Percentiles rank a stretch among this genome's conserved stretches.
Evolutionary conservation across 1,284 basidiomycete species (phyloP).

Genomic region (Veloboletus limbatus): DNA sequence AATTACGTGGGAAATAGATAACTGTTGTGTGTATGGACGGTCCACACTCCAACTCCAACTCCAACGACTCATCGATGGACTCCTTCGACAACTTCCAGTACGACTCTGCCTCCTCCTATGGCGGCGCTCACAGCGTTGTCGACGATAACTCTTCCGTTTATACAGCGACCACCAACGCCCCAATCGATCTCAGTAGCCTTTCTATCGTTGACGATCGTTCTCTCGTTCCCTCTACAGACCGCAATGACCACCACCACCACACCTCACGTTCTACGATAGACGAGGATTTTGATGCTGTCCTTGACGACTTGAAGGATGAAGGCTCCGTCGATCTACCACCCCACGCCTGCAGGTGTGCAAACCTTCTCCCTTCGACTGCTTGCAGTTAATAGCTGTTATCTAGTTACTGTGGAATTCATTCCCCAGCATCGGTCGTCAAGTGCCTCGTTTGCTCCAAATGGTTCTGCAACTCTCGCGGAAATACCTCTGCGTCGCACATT

Average conservation of each 20-base stretch:
- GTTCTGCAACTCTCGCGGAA: conserved; percentile 99
- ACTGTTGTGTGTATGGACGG: conserved; percentile 16
- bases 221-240: conserved; percentile 39
- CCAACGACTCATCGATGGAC: conserved; percentile 58
- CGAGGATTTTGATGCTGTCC: conserved; percentile 81
- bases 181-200: conserved; percentile 64
- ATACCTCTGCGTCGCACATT: conserved; percentile 97
- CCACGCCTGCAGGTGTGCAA: conserved; percentile 89
- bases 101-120: conserved; percentile 74
- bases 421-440: conserved; percentile 95
- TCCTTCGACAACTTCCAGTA: conserved; percentile 87
- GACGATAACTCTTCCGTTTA: conserved; percentile 87
- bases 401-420: conserved; percentile 99
- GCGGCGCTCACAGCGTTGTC: conserved; percentile 66
- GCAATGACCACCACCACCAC: conserved; percentile 38
- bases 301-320: conserved; percentile 88
- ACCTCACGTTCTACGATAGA: conserved; percentile 50
- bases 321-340: conserved; percentile 79
- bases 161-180: conserved; percentile 64
- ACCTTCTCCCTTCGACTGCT: neutral
- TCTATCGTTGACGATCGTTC: conserved; percentile 58
- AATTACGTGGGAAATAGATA: conserved; percentile 34
- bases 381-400: conserved; percentile 12
- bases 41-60: conserved; percentile 9
- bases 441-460: conserved; percentile 96